Evolutionary conservation across 371 early-diverging fungal genomes (phyloP), one percentile per base, ranked within the genome.

Genomic region (Entomophthora muscae): DNA sequence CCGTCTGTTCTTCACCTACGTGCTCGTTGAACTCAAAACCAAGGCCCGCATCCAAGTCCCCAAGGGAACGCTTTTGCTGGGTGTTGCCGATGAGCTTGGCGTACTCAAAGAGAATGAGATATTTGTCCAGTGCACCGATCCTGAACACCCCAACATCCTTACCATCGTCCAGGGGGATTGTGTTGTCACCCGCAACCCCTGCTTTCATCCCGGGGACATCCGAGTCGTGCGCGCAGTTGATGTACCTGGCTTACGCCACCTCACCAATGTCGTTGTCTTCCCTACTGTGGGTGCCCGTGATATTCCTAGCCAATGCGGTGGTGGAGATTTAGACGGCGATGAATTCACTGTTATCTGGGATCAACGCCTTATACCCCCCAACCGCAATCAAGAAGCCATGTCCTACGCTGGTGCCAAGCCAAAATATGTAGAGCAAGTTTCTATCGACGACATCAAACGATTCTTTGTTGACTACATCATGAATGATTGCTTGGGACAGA

Each of bases 271-370:
- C 1, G 71, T 93, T 22, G 91, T 89, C 0, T 91, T 93, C 70
- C 73, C 83, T 31, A 72, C 83, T 17, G 73, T 81, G 57, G 94
- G 94, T 0, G 63, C 66, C 5, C 75, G 91, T n/a, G 87, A 87
- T 61, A 70, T 89, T 23, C 86, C 90, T 0, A 86, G 85, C 65
- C 82, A 84, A 84, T 83, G 86, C 64, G 80, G 85, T 60, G 94
- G 94, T 24, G 86, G 87, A 0, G 94, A 93, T 74, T 67, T 93
- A 2, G 94, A 93, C 67, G 94, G 94, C 13, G 94, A 93, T 73
- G 82, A 83, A 23, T 68, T 60, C 29, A 67, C 62, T 2, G 58
- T 42, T 10, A 66, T 66, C 27, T 64, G 64, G 64, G 64, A 64
- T 52, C 22, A 1, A 23, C 27, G 56, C 1, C 56, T 64, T 13